Percentiles rank a stretch among this genome's conserved stretches.
Evolutionary conservation across 345 rosid species (phyloP).

Genomic region (Syzygium aromaticum): DNA sequence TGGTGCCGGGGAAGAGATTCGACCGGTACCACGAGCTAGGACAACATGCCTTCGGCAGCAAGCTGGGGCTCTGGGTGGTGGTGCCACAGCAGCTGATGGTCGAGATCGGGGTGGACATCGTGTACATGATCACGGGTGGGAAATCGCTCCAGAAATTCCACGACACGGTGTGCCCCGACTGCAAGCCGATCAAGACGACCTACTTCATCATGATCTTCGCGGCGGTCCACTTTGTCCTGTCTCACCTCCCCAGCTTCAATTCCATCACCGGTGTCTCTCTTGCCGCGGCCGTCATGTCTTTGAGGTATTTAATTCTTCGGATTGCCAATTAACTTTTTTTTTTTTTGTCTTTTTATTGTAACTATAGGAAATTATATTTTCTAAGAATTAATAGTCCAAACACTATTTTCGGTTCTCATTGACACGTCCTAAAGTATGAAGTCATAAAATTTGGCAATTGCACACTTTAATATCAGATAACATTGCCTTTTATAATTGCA

Average conservation of each 20-base stretch:
- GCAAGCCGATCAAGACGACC: constrained; percentile 37
- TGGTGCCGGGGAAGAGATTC: constrained; percentile 55
- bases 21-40: constrained; percentile 73
- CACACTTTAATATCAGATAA: not conserved
- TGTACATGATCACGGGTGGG: constrained; percentile 62
- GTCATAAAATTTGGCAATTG: not conserved
- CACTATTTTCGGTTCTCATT: not conserved
- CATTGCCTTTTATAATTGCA: not conserved
- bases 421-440: not conserved
- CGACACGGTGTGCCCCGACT: constrained; percentile 20
- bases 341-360: not conserved
- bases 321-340: not conserved
- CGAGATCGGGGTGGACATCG: constrained; percentile 53
- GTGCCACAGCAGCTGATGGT: constrained; percentile 65
- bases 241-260: constrained; percentile 62
- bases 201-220: constrained; percentile 60
- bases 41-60: constrained; percentile 61
- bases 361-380: not conserved
- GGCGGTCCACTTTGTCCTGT: constrained; percentile 40
- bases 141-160: constrained; percentile 49
- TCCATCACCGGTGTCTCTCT: constrained; percentile 49
- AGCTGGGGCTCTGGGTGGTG: constrained; percentile 61
- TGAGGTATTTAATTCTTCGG: constrained; percentile 19
- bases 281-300: constrained; percentile 62
- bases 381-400: not conserved